Base-by-base conservation (phyloP, 768 basidiomycete species). In the Ephemerocybe angulata region DNA sequence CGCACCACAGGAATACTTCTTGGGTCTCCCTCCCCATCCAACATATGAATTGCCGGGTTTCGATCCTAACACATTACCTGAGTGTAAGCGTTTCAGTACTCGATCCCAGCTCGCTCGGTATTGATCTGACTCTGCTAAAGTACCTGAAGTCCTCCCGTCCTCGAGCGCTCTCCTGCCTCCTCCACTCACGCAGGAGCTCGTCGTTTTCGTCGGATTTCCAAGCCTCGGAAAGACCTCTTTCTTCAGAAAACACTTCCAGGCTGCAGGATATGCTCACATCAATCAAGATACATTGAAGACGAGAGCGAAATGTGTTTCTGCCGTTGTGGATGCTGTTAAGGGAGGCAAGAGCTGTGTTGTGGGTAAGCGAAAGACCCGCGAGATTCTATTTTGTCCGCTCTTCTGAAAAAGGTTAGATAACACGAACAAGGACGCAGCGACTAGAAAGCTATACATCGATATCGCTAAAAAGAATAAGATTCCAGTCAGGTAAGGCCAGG, bases 221-320 rank as follows among this genome's bases (percentile, higher is more conserved):
- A 76, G 75, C 59, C 56, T 81, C 35, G 96, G 96, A 38, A 98
- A 98, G 70, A 85, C 90, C 0, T 80, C 87, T 0, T 90, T 97
- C 69, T 98, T 78, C 67, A 74, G 74, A 17, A 76, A 66, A 41
- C 74, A 93, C 66, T 95, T 98, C 68, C 67, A 74, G 17, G 74
- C 84, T 0, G 71, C 69, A 3, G 86, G 80, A 13, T 97, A 98
- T 67, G 69, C 77, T 1, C 91, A 95, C 59, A 78, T 98, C 57
- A 96, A 96, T 64, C 93, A 96, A 69, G 93, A 96, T 65, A 83
- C 73, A 2, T 70, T 98, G 13, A 81, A 82, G 49, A 85, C 84
- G n/a, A 78, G 89, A 41, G 72, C 81, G 10, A 90, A 85, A 61
- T 97, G 95, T 62, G 58, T 94, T 47, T 84, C 78, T 60, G 80